Percentiles rank a stretch among this genome's conserved stretches.
Conservation (phyloP, 2,329 filamentous ascomycete species). For the Sordariomycetes sp. region DNA sequence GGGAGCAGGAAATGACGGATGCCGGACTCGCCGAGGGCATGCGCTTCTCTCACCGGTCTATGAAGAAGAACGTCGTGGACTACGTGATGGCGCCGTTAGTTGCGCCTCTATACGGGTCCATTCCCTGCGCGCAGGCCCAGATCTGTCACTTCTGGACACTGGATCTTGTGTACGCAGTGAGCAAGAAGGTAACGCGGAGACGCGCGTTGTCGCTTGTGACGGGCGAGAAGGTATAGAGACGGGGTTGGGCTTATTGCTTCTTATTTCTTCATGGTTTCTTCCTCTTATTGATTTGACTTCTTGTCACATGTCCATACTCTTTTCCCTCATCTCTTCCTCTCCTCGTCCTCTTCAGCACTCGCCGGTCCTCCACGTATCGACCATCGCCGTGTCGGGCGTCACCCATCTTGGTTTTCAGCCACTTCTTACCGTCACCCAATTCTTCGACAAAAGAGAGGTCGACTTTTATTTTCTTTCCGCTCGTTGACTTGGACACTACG, state of each 20-base stretch:
- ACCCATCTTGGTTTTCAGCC: not conserved
- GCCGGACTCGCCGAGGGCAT: constrained; percentile 55
- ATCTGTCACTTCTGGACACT: constrained; percentile 61
- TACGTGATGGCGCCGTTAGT: constrained; percentile 57
- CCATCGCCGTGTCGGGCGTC: constrained; percentile 1
- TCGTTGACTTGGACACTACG: not conserved
- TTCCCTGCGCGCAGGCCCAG: constrained; percentile 58
- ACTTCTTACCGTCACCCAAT: not conserved
- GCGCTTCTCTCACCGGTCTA: constrained; percentile 49
- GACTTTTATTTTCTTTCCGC: not conserved
- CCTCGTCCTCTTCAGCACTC: not conserved
- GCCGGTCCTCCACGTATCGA: not conserved
- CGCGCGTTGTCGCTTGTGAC: not conserved
- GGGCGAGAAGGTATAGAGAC: not conserved
- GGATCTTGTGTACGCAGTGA: constrained; percentile 60
- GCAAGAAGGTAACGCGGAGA: constrained; percentile 51
- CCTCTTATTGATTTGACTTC: not conserved
- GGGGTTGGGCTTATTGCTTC: not conserved
- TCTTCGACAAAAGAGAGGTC: not conserved
- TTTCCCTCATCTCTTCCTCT: constrained; percentile 4
- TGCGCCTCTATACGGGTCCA: constrained; percentile 56
- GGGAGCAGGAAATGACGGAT: constrained; percentile 56
- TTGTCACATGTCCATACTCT: not conserved
- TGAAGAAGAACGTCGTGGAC: constrained; percentile 48
- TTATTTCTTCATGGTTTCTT: not conserved